A percentile compares a stretch with the other conserved stretches of the same genome.
These are phyloP conservation scores for Alternaria arbusti DNA, from an alignment of 2,329 filamentous ascomycete species.

Conservation along the genomic window DNA sequence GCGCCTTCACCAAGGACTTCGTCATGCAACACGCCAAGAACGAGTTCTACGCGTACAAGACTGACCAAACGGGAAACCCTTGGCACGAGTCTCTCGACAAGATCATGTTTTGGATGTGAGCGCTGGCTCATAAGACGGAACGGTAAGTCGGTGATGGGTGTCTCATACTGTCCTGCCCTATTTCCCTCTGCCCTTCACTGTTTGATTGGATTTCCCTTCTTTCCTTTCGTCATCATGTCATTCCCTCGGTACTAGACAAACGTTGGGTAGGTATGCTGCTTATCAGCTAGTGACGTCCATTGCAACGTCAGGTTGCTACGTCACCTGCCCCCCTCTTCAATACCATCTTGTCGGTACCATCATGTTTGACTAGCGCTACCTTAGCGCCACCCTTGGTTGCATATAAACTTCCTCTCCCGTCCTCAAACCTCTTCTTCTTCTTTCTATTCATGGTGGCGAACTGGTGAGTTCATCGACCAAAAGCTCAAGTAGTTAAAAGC, in stretches of 20 bases:
- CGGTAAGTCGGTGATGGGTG: background rate
- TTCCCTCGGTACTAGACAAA: background rate
- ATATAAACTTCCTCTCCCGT: background rate
- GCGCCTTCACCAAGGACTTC: background rate
- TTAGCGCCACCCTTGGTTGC: background rate
- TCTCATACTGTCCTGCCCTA: fast-evolving
- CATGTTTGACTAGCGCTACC: background rate
- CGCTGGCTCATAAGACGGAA: fast-evolving
- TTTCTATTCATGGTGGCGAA: background rate
- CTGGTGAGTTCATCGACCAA: background rate
- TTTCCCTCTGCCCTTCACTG: background rate
- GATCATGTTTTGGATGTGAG: background rate
- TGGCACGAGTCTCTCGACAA: background rate
- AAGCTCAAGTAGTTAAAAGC: background rate
- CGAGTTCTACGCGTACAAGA: background rate
- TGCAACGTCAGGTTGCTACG: background rate
- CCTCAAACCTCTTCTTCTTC: background rate
- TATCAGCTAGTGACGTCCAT: background rate
- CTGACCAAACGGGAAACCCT: background rate
- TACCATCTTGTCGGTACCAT: background rate
- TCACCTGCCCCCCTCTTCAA: background rate
- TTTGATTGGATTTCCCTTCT: background rate
- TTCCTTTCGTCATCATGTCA: background rate
- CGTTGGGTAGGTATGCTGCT: background rate
- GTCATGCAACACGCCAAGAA: background rate